Percentiles rank a stretch among this genome's conserved stretches.
These are phyloP conservation scores for Fraxinus anomala DNA, from an alignment of 257 asterid species.

Conservation along the genomic window DNA sequence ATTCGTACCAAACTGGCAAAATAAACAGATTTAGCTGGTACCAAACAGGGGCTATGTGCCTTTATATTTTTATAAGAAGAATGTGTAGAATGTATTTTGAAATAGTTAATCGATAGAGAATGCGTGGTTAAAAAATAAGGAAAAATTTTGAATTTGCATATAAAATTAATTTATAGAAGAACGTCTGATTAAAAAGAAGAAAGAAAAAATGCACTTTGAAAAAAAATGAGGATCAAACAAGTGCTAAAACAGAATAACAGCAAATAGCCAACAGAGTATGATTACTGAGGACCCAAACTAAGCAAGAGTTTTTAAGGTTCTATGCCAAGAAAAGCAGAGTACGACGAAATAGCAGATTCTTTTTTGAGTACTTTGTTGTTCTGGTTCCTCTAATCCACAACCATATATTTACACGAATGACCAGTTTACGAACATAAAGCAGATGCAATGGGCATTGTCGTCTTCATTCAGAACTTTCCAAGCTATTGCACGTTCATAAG, in stretches of 20 bases:
- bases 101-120: too few species aligned
- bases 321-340: background rate
- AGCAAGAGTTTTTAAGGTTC: background rate
- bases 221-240: background rate
- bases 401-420: conserved; percentile 59
- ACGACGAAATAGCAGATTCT: background rate
- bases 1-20: too few species aligned
- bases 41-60: background rate
- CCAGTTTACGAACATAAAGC: conserved; percentile 84
- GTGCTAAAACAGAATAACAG: background rate
- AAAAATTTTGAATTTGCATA: too few species aligned
- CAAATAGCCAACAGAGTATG: background rate
- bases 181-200: too few species aligned
- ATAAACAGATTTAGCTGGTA: too few species aligned
- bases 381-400: conserved; percentile 11
- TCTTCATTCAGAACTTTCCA: conserved; percentile 88
- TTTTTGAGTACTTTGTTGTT: background rate
- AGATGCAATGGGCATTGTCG: conserved; percentile 65
- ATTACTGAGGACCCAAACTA: background rate
- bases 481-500: conserved; percentile 80
- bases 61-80: too few species aligned
- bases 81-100: too few species aligned
- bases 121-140: too few species aligned
- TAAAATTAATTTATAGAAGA: too few species aligned
- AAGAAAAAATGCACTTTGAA: too few species aligned